These are phyloP conservation scores for Schizosaccharomyces pombe DNA, from an alignment of 805 yeast genomes.

Conservation along the genomic window ASM294v3 CU329670.1:1609501-1610000, in stretches of 20 bases:
- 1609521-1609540: too few relatives aligned
- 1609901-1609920: constrained; percentile 69
- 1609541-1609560: too few relatives aligned
- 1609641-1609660: too few relatives aligned
- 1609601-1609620: too few relatives aligned
- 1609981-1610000: constrained; percentile 49
- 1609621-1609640: too few relatives aligned
- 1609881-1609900: constrained; percentile 62
- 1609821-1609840: constrained; percentile 5
- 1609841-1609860: constrained; percentile 17
- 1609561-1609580: not conserved
- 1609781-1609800: not conserved
- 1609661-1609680: too few relatives aligned
- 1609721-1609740: too few relatives aligned
- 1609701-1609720: too few relatives aligned
- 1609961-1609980: constrained; percentile 57
- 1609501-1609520: not conserved
- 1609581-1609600: not conserved
- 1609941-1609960: constrained; percentile 78
- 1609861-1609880: constrained; percentile 57
- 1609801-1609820: constrained; percentile 9
- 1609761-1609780: constrained; percentile 5
- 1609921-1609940: constrained; percentile 77
- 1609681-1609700: too few relatives aligned
- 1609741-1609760: too few relatives aligned